A percentile compares a stretch with the other conserved stretches of the same genome.
Evolutionary conservation across 441 rosid species (phyloP).

Genomic region (Adansonia gregorii): DNA sequence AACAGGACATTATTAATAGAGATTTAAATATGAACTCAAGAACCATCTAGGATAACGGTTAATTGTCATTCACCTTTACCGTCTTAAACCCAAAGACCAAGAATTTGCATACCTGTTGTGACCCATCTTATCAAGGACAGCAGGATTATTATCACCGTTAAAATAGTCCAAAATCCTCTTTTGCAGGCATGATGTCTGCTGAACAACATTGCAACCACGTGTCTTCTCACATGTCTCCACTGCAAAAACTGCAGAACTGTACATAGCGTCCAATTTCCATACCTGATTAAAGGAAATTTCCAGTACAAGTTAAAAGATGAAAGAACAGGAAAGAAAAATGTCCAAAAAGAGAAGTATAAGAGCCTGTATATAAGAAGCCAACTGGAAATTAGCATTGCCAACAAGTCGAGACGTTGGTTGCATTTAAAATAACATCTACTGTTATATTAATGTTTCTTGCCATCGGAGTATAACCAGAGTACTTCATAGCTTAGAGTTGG

Average conservation of each 20-base stretch:
- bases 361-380: slow-evolving; percentile 9
- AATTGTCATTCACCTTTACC: slow-evolving; percentile 19
- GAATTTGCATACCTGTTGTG: slow-evolving; percentile 51
- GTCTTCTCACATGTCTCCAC: slow-evolving; percentile 46
- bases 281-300: slow-evolving; percentile 41
- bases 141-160: slow-evolving; percentile 35
- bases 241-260: slow-evolving; percentile 49
- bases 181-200: slow-evolving; percentile 63
- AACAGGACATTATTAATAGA: not conserved
- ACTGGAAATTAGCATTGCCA: not conserved
- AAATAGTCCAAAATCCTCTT: slow-evolving; percentile 63
- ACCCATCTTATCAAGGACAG: slow-evolving; percentile 42
- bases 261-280: slow-evolving; percentile 56
- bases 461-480: slow-evolving; percentile 21
- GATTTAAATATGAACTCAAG: slow-evolving; percentile 16
- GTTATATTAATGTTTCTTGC: not conserved
- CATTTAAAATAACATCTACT: slow-evolving; percentile 5
- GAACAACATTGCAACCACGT: slow-evolving; percentile 48
- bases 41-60: slow-evolving; percentile 7
- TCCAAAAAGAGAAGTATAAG: slow-evolving; percentile 2
- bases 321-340: slow-evolving; percentile 12
- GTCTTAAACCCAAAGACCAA: slow-evolving; percentile 20
- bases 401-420: slow-evolving; percentile 2
- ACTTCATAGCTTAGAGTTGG: slow-evolving; percentile 7
- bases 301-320: slow-evolving; percentile 19